Base-by-base conservation (phyloP, 345 rosid species). In the Aethionema arabicum region DNA sequence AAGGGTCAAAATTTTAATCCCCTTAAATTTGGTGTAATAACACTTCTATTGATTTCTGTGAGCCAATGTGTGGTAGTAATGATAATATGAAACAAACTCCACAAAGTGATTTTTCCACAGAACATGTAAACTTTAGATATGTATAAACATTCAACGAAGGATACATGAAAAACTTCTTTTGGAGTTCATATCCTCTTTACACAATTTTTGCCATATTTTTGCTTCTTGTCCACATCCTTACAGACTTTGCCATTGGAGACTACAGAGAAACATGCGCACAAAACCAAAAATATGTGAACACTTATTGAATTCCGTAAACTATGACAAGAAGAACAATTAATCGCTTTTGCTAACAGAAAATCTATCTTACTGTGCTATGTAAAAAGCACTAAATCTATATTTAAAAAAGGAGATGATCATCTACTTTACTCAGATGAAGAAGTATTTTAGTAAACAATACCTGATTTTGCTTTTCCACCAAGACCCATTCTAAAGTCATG, bases 191-290 rank as follows among this genome's bases (percentile, higher is more conserved):
- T 60, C 78, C 87, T 90, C 82, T 85, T 90, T 74, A 83, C 88
- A 51, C 95, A 83, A 66, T 87, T 87, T 76, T 87, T 87, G 68
- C 87, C 92, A 67, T 90, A 90, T 58, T 90, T 87, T 74, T 83
- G 90, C 76, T 87, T 90, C 75, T 90, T 90, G 40, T 90, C 86
- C 52, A 85, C 88, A 51, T 86, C 95, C 76, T 90, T 87, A 44
- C n/a, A 87, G 68, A 42, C 97, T 95, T 79, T 87, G 97, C 97
- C 95, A 90, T 32, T 95, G 97, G 63, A 90, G 90, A 78, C 95
- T 90, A 72, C 36, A n/a, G n/a, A n/a, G n/a, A n/a, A n/a, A n/a
- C n/a, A n/a, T n/a, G n/a, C n/a, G n/a, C n/a, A n/a, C n/a, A n/a
- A n/a, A n/a, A n/a, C n/a, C n/a, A n/a, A n/a, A n/a, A n/a, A n/a